These are phyloP conservation scores for Leucogyrophana mollusca DNA, from an alignment of 768 basidiomycete genomes.

Conservation along the genomic window DNA sequence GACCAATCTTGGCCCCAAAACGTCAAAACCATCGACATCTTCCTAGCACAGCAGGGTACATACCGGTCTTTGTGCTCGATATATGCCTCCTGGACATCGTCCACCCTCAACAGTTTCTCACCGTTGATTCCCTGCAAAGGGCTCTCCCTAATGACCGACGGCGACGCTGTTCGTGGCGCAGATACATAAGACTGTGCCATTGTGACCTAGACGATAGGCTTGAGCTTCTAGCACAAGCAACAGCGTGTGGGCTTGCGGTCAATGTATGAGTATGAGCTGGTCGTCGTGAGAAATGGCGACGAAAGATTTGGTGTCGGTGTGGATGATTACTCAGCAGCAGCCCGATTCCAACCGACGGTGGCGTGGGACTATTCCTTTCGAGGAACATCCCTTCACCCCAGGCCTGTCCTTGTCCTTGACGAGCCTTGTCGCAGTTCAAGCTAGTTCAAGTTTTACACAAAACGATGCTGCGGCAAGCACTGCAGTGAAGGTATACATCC, in stretches of 20 bases:
- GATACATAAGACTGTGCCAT: slow-evolving; percentile 7
- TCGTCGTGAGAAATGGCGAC: background rate
- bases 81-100: slow-evolving; percentile 77
- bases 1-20: slow-evolving; percentile 52
- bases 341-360: slow-evolving; percentile 4
- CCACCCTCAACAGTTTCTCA: slow-evolving; percentile 45
- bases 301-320: background rate
- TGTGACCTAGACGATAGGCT: background rate
- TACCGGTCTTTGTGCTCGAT: slow-evolving; percentile 76
- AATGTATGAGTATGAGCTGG: background rate
- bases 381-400: too few relatives aligned
- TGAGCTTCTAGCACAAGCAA: slow-evolving; percentile 2
- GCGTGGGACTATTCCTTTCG: slow-evolving; percentile 2
- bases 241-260: background rate
- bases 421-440: too few relatives aligned
- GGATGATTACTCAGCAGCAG: slow-evolving; percentile 1
- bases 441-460: too few relatives aligned
- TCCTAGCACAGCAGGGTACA: slow-evolving; percentile 20
- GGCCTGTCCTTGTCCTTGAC: too few relatives aligned
- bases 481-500: too few relatives aligned
- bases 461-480: too few relatives aligned
- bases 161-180: background rate
- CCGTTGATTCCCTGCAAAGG: slow-evolving; percentile 10
- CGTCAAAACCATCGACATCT: background rate
- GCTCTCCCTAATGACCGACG: slow-evolving; percentile 9